Evolutionary conservation across 306 rosid genomes (phyloP).

Genomic region (Lotus japonicus): DNA sequence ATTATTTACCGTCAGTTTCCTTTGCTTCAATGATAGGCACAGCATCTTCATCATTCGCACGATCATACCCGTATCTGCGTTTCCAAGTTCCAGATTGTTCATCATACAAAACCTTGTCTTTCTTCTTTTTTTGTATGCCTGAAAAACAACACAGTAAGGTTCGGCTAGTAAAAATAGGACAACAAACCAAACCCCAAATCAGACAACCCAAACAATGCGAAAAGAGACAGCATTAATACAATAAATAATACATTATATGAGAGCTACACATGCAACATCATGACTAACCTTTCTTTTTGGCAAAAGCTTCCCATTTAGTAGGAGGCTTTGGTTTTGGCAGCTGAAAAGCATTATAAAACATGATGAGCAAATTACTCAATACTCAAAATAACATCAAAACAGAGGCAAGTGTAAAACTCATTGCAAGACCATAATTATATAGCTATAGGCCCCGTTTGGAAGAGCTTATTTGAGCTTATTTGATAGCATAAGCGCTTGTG

Average conservation of each 20-base stretch:
- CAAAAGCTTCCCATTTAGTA: constrained; percentile 86
- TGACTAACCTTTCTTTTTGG: constrained; percentile 67
- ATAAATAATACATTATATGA: too few relatives aligned
- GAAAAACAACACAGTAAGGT: constrained; percentile 4
- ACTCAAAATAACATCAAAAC: neutral
- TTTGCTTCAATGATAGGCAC: constrained; percentile 91
- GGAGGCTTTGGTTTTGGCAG: constrained; percentile 83
- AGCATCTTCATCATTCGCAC: constrained; percentile 76
- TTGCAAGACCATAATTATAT: too few relatives aligned
- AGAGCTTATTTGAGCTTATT: too few relatives aligned
- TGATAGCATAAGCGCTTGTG: too few relatives aligned
- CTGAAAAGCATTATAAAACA: constrained; percentile 30
- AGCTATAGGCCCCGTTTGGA: too few relatives aligned
- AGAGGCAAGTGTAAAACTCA: neutral
- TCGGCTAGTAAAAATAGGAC: neutral
- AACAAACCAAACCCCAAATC: neutral
- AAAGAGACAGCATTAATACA: too few relatives aligned
- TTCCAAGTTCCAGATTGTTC: constrained; percentile 75
- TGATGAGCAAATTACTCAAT: neutral
- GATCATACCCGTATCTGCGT: constrained; percentile 79
- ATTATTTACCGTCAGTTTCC: constrained; percentile 64
- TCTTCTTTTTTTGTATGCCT: constrained; percentile 77
- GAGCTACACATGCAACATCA: too few relatives aligned
- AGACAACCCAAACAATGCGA: neutral
- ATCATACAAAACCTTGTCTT: constrained; percentile 62